These are phyloP conservation scores for Apiospora phragmitis DNA, from an alignment of 2,329 filamentous ascomycete species.

Conservation along the genomic window DNA sequence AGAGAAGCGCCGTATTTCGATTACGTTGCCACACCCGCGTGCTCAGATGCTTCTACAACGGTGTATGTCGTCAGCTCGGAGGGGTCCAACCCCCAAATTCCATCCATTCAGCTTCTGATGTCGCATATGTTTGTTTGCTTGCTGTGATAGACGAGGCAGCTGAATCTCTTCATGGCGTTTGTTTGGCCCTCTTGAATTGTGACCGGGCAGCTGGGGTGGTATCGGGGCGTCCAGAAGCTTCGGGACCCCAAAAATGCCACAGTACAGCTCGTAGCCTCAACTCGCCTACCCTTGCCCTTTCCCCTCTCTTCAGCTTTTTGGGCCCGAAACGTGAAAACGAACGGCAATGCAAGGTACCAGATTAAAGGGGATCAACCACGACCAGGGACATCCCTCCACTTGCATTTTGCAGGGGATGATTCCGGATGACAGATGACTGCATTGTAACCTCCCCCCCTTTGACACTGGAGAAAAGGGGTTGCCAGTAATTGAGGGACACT, in stretches of 20 bases:
- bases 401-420: background rate
- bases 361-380: background rate
- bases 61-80: background rate
- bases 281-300: background rate
- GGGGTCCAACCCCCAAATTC: background rate
- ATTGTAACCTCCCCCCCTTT: background rate
- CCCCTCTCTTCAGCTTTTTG: background rate
- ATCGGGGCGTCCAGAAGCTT: background rate
- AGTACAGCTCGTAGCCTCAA: background rate
- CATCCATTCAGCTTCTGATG: background rate
- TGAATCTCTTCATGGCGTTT: background rate
- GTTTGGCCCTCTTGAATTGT: background rate
- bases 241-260: background rate
- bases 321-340: constrained; percentile 8
- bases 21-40: background rate
- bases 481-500: background rate
- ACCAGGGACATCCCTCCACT: constrained; percentile 3
- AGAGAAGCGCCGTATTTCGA: background rate
- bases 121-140: background rate
- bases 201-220: background rate
- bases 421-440: constrained; percentile 3
- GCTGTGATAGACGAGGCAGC: background rate
- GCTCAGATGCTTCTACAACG: background rate
- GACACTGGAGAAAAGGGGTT: background rate
- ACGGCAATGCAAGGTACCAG: constrained; percentile 8